Conservation (phyloP, 805 yeast genomes). For the Yarrowia sp. region DNA sequence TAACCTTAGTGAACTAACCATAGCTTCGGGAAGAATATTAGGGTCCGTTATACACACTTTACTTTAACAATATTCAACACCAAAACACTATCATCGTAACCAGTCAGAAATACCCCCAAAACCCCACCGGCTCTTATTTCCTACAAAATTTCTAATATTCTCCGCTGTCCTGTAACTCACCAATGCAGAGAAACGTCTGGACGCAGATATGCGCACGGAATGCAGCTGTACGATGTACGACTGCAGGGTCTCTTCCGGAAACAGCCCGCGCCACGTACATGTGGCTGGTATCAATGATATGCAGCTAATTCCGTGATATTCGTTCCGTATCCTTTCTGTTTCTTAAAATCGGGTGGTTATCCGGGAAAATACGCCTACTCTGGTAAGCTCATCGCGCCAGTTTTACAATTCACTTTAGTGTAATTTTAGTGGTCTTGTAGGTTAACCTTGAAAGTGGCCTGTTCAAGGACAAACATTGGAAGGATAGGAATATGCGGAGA, state of each 20-base stretch:
- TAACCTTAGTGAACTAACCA: too few species aligned
- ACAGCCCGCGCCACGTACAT: background rate
- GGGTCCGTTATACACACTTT: too few species aligned
- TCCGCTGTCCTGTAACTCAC: background rate
- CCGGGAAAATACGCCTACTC: background rate
- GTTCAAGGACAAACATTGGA: background rate
- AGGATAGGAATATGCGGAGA: background rate
- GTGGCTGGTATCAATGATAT: background rate
- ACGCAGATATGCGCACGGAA: background rate
- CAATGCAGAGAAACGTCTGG: background rate
- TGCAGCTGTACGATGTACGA: background rate
- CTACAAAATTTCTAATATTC: background rate
- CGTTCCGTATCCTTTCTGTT: background rate
- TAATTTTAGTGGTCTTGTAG: background rate
- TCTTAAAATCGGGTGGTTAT: background rate
- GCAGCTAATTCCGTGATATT: background rate
- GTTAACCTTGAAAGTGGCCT: slow-evolving; percentile 9
- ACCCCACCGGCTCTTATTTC: background rate
- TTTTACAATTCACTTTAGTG: background rate
- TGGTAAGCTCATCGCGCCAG: background rate
- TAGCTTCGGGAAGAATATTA: too few species aligned
- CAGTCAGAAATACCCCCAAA: background rate
- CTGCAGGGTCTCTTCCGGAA: background rate
- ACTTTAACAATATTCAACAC: too few species aligned
- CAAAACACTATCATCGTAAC: too few species aligned